Evolutionary conservation across 2,329 filamentous ascomycete genomes (phyloP).

Genomic region (Macroventuria anomochaeta): DNA sequence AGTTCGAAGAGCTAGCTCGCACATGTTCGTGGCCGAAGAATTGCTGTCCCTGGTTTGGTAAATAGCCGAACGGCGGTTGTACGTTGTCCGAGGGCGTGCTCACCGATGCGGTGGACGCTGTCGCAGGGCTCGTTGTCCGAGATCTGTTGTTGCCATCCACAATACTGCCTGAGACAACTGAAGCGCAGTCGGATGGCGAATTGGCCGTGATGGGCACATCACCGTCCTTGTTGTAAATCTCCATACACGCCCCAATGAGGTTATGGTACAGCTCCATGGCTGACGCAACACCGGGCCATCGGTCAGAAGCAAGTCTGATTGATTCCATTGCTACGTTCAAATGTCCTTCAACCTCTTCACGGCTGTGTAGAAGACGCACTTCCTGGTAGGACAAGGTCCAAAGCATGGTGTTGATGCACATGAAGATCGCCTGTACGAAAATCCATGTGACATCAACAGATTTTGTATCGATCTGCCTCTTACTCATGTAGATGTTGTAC

Average conservation of each 20-base stretch:
- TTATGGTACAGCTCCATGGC: conserved; percentile 87
- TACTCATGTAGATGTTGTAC: conserved; percentile 81
- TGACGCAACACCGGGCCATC: conserved; percentile 89
- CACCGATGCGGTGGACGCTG: conserved; percentile 48
- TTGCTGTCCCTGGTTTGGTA: conserved; percentile 42
- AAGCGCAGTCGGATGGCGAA: conserved; percentile 56
- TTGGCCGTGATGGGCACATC: conserved; percentile 57
- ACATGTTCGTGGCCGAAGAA: conserved; percentile 37
- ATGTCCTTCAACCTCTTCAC: conserved; percentile 77
- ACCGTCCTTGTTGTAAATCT: conserved; percentile 75
- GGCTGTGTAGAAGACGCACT: conserved; percentile 73
- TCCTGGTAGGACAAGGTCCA: conserved; percentile 91
- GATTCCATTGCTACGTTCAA: conserved; percentile 78
- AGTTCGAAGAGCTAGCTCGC: conserved; percentile 25
- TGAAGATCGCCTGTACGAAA: conserved; percentile 87
- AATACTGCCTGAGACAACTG: conserved; percentile 48
- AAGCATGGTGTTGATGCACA: conserved; percentile 87
- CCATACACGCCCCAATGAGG: conserved; percentile 83
- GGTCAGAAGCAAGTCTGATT: conserved; percentile 78
- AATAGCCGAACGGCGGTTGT: conserved; percentile 47
- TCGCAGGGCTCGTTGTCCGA: conserved; percentile 54
- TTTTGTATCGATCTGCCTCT: conserved; percentile 76
- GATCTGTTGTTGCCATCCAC: conserved; percentile 54
- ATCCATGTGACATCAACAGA: conserved; percentile 92
- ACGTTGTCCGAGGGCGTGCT: conserved; percentile 46